Evolutionary conservation across 2,329 filamentous ascomycete genomes (phyloP).

Genomic region (Calonectria pauciramosa): DNA sequence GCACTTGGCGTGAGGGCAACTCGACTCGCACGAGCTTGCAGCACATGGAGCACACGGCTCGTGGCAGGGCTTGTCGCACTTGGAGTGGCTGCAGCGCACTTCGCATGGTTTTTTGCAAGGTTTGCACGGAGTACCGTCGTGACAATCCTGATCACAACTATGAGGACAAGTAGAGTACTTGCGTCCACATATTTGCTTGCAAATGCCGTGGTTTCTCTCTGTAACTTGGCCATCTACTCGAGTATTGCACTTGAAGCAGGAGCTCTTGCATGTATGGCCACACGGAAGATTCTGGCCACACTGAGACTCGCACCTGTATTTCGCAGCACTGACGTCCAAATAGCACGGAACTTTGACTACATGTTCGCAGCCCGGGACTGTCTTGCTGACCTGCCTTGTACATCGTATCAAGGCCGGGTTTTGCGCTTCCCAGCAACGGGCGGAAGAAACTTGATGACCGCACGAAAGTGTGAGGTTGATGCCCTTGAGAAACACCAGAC

Average conservation of each 20-base stretch:
- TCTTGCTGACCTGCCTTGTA: background rate
- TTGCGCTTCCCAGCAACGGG: background rate
- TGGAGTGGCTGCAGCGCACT: background rate
- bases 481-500: background rate
- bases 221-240: background rate
- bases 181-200: background rate
- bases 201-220: background rate
- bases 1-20: constrained; percentile 67
- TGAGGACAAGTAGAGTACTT: background rate
- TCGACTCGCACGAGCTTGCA: constrained; percentile 61
- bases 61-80: background rate
- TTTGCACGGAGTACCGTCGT: background rate
- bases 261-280: background rate
- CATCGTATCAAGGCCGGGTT: background rate
- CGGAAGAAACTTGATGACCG: background rate
- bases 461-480: background rate
- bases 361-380: background rate
- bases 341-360: background rate
- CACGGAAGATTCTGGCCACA: background rate
- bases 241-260: background rate
- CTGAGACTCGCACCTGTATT: background rate
- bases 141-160: background rate
- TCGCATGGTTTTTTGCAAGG: background rate
- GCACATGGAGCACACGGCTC: background rate
- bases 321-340: background rate